Base-by-base conservation (phyloP, 2,329 filamentous ascomycete genomes). In the Sporothrix phasma region DNA sequence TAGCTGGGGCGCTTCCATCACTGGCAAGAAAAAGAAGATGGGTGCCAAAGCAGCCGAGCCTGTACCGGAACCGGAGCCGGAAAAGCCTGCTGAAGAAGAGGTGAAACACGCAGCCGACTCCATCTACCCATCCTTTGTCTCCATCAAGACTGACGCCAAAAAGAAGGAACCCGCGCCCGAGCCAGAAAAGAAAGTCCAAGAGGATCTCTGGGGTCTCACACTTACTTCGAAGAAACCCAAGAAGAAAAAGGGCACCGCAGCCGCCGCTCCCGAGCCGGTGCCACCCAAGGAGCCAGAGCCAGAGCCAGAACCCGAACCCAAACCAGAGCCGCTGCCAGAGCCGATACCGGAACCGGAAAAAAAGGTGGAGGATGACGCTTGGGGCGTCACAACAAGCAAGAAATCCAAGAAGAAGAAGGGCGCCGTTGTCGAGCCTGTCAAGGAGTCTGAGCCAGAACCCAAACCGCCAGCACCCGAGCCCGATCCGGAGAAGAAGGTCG, bases 111-210 rank as follows among this genome's bases (percentile, higher is more conserved):
- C 65, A 2, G 66, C 66, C 64, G 73, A 61, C 17, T 62, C 70
- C 8, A 77, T 77, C 59, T 49, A 19, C 39, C 56, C 56, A n/a
- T 59, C 56, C 15, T 59, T 59, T 59, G 56, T 59, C 22, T 79
- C 80, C 69, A 77, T 76, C 67, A 75, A 76, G 63, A 74, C 76
- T 49, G 67, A 59, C 39, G 17, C 22, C 56, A 45, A 69, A 47
- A 69, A 67, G 47, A 58, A 59, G 65, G 64, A 66, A 45, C 61
- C 61, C 0, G 61, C 65, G 22, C 60, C 64, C 5, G 63, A 67
- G 39, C 62, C 63, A 3, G 45, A 63, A 15, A 61, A 61, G 31
- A 65, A 67, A 3, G 61, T 54, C 17, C 51, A 67, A 3, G 62
- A 46, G 29, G 61, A 46, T 31, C 66, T 69, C 3, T 67, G 67